These are phyloP conservation scores for Sclerotinia subarctica DNA, from an alignment of 2,329 filamentous ascomycete genomes.

Conservation along the genomic window DNA sequence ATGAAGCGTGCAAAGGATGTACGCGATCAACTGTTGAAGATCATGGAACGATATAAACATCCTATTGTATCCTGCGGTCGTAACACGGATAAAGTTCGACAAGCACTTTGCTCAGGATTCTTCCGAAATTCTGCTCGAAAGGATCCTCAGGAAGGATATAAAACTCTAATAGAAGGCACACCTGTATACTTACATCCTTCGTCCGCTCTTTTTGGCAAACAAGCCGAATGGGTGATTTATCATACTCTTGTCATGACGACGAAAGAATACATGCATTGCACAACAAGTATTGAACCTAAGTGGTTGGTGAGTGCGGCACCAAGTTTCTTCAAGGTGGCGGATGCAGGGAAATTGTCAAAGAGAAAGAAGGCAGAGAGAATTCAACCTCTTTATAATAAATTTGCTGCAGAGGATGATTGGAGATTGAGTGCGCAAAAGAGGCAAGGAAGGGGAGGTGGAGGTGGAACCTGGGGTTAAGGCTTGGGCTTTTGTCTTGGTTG, in stretches of 20 bases:
- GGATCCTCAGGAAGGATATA: conserved; percentile 94
- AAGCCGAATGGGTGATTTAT: conserved; percentile 94
- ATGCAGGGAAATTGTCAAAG: conserved; percentile 73
- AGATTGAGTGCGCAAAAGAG: conserved; percentile 82
- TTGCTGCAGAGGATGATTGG: conserved; percentile 92
- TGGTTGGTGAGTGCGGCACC: conserved; percentile 94
- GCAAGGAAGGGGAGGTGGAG: conserved; percentile 78
- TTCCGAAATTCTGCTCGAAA: conserved; percentile 95
- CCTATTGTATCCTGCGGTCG: conserved; percentile 79
- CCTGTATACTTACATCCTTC: conserved; percentile 92
- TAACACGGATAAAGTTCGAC: conserved; percentile 81
- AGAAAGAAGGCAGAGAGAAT: conserved; percentile 92
- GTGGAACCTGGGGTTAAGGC: conserved; percentile 82
- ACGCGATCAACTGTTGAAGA: conserved; percentile 83
- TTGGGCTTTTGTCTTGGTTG: not conserved
- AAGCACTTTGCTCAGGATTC: conserved; percentile 88
- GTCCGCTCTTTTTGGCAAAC: conserved; percentile 90
- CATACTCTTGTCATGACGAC: conserved; percentile 87
- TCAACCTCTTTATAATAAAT: conserved; percentile 91
- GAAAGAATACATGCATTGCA: conserved; percentile 97
- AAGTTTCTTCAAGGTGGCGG: conserved; percentile 96
- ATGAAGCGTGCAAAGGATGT: conserved; percentile 92
- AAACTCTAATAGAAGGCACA: conserved; percentile 92
- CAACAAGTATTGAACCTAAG: conserved; percentile 90
- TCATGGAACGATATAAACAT: conserved; percentile 90